Evolutionary conservation across 208 protist genomes (phyloP).

Genomic region (Novymonas esmeraldas): DNA sequence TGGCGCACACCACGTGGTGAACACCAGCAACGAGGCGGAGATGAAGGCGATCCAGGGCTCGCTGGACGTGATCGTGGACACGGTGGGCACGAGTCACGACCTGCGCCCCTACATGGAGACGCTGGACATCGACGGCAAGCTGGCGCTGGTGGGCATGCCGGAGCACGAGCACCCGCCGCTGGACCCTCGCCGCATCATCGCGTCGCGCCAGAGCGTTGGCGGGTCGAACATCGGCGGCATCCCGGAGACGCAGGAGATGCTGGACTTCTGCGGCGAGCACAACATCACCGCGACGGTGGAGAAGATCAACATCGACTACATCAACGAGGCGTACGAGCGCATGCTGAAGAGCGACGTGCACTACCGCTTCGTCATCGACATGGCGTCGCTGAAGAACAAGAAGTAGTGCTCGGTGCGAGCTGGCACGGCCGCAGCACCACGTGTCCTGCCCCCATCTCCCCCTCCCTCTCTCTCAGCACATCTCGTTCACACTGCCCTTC

Average conservation of each 20-base stretch:
- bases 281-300: slow-evolving; percentile 69
- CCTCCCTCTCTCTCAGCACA: no score
- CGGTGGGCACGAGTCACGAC: slow-evolving; percentile 55
- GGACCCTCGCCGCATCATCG: slow-evolving; percentile 20
- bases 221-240: slow-evolving; percentile 64
- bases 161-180: slow-evolving; percentile 47
- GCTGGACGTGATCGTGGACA: slow-evolving; percentile 77
- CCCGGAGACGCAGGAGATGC: slow-evolving; percentile 80
- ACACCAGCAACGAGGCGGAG: slow-evolving; percentile 55
- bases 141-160: slow-evolving; percentile 64
- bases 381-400: slow-evolving; percentile 45
- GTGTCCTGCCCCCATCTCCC: background rate
- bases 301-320: slow-evolving; percentile 62
- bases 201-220: slow-evolving; percentile 12
- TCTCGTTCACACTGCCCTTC: no score
- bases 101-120: slow-evolving; percentile 52
- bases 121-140: slow-evolving; percentile 50
- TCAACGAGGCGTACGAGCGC: slow-evolving; percentile 77
- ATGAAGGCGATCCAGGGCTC: slow-evolving; percentile 47
- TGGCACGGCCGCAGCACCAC: no score
- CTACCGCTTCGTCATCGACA: slow-evolving; percentile 84
- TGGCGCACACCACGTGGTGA: slow-evolving; percentile 67
- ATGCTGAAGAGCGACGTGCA: slow-evolving; percentile 69
- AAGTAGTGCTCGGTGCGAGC: background rate
- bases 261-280: slow-evolving; percentile 82